Conservation (phyloP, 2,329 filamentous ascomycete genomes). For the Tolypocladium capitatum region DNA sequence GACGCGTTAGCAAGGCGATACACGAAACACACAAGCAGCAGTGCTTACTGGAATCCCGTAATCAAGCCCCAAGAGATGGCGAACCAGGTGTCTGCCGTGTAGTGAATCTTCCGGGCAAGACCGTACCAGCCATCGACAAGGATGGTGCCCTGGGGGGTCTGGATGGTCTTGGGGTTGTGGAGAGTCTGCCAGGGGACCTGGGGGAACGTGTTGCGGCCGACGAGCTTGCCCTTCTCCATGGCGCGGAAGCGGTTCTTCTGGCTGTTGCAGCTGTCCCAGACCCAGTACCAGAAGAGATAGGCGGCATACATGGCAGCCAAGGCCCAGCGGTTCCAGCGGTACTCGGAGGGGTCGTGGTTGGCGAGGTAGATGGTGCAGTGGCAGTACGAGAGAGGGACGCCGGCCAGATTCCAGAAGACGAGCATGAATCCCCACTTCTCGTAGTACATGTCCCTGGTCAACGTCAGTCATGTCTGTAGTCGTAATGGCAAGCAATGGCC, state of each 20-base stretch:
- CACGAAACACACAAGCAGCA: background rate
- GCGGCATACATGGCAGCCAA: slow-evolving; percentile 50
- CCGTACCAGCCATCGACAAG: slow-evolving; percentile 81
- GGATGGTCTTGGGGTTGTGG: slow-evolving; percentile 67
- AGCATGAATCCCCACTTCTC: slow-evolving; percentile 98
- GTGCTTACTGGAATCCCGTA: slow-evolving; percentile 30
- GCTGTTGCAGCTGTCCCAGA: slow-evolving; percentile 85
- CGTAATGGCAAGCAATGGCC: slow-evolving; percentile 2
- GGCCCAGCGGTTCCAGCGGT: slow-evolving; percentile 60
- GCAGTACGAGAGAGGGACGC: slow-evolving; percentile 83
- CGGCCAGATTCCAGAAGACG: slow-evolving; percentile 93
- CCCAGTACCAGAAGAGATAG: slow-evolving; percentile 79
- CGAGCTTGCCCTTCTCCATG: slow-evolving; percentile 57
- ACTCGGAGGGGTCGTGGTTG: slow-evolving; percentile 65
- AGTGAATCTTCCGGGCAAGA: slow-evolving; percentile 49
- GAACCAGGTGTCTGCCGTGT: slow-evolving; percentile 36
- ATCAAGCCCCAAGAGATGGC: slow-evolving; percentile 37
- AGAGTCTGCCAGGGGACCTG: slow-evolving; percentile 81
- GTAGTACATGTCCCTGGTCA: slow-evolving; percentile 70
- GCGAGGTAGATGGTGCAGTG: slow-evolving; percentile 86
- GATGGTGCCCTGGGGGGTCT: slow-evolving; percentile 58
- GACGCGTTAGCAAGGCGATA: slow-evolving; percentile 3
- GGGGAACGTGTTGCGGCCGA: slow-evolving; percentile 70
- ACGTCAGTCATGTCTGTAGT: background rate
- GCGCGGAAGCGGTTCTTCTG: slow-evolving; percentile 90